Evolutionary conservation across 1,284 basidiomycete species (phyloP).

Genomic region (Psilocybe mexicana): DNA sequence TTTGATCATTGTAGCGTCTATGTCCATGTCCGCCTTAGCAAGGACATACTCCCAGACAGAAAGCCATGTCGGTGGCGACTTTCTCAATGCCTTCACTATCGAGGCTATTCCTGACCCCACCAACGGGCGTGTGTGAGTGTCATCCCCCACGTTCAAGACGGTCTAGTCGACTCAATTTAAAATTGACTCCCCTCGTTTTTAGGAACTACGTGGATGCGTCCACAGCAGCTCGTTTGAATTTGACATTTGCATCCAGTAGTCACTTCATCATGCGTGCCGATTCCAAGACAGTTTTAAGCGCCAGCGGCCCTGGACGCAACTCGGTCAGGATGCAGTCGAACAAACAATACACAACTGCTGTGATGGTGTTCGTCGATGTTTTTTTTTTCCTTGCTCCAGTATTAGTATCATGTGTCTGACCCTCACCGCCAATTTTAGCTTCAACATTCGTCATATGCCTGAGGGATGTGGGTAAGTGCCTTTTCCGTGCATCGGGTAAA

Average conservation of each 20-base stretch:
- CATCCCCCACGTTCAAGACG: not conserved
- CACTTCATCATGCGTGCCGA: constrained; percentile 59
- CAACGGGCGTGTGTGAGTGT: constrained; percentile 59
- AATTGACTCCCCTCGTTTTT: constrained; percentile 1
- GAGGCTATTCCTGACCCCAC: constrained; percentile 60
- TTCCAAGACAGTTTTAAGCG: constrained; percentile 42
- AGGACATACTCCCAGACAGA: constrained; percentile 45
- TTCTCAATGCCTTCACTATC: constrained; percentile 51
- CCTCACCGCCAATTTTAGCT: constrained; percentile 34
- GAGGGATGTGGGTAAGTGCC: constrained; percentile 63
- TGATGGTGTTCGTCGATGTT: constrained; percentile 50
- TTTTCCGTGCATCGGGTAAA: not conserved
- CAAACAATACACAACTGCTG: constrained; percentile 51
- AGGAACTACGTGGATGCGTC: constrained; percentile 54
- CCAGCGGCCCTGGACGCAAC: constrained; percentile 54
- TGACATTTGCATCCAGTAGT: constrained; percentile 47
- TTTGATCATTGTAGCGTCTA: constrained; percentile 10
- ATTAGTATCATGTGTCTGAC: not conserved
- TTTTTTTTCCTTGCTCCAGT: not conserved
- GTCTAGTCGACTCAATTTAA: not conserved
- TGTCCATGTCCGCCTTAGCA: constrained; percentile 12
- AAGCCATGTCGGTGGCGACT: constrained; percentile 47
- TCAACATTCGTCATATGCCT: constrained; percentile 56
- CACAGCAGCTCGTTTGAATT: constrained; percentile 45
- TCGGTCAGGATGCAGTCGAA: constrained; percentile 58